A percentile compares a stretch with the other conserved stretches of the same genome.
Conservation (phyloP, 139 green algal species). For the Edaphochlamys debaryana region DNA sequence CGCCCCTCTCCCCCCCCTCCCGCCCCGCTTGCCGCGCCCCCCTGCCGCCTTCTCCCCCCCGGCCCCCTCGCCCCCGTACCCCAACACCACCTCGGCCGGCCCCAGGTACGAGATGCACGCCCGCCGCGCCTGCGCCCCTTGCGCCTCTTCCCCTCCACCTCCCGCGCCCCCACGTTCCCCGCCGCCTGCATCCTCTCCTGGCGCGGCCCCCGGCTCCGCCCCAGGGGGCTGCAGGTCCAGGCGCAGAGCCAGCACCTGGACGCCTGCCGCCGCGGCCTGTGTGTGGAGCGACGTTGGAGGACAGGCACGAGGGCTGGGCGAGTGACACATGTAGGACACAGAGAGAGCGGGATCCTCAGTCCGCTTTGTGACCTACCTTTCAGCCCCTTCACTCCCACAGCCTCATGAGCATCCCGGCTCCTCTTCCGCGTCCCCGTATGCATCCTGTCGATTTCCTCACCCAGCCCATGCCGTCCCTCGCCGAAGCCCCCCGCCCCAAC, state of each 20-base stretch:
- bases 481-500: too few species aligned
- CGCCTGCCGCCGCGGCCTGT: slow-evolving; percentile 48
- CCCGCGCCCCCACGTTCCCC: background rate
- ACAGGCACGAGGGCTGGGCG: background rate
- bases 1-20: background rate
- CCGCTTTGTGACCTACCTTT: too few species aligned
- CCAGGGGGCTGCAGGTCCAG: slow-evolving; percentile 6
- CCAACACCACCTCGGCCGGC: slow-evolving; percentile 1
- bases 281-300: too few species aligned
- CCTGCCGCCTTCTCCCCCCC: background rate
- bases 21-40: background rate
- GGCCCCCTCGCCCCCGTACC: background rate
- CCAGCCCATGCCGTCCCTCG: too few species aligned
- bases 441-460: too few species aligned
- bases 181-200: background rate
- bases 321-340: background rate
- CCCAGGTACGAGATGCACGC: slow-evolving; percentile 26
- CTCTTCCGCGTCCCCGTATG: too few species aligned
- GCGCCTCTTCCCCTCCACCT: background rate
- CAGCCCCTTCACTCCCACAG: too few species aligned
- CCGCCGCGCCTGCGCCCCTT: background rate
- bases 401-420: too few species aligned
- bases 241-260: slow-evolving; percentile 54
- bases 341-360: too few species aligned
- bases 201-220: background rate